Base-by-base conservation (phyloP, 169 alveolate species). In the Plasmodium ovale region DNA sequence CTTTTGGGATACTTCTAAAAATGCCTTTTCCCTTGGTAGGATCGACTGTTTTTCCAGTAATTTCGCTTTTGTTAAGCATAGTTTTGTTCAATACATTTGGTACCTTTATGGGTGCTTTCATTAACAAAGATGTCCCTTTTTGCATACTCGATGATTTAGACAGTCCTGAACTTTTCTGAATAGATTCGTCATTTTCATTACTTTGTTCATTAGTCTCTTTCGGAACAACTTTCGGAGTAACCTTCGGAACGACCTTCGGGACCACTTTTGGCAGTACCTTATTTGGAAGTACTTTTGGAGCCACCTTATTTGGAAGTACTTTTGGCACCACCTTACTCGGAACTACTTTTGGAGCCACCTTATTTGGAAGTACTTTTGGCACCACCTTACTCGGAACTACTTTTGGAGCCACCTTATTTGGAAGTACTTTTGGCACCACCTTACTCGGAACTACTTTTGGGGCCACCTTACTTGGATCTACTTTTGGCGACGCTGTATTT, bases 241-340 rank as follows among this genome's bases (percentile, higher is more conserved):
- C 89, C 51, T 79, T 79, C 9, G 14, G 14, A 16, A 21, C 2
- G 23, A 3, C 1, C n/a, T n/a, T n/a, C n/a, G n/a, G n/a, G n/a
- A n/a, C n/a, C n/a, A n/a, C n/a, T n/a, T n/a, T n/a, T n/a, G n/a
- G n/a, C n/a, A n/a, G n/a, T n/a, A n/a, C n/a, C n/a, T n/a, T n/a
- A n/a, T n/a, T n/a, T n/a, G n/a, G n/a, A n/a, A n/a, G 31, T 16
- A 25, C 29, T 54, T 79, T 79, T 69, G 89, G 23, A 31, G 19
- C 82, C 33, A 31, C 79, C 51, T 79, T 79, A 68, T 47, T 33
- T 79, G 89, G 89, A 16, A 79, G n/a, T n/a, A n/a, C n/a, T n/a
- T n/a, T n/a, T n/a, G n/a, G n/a, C n/a, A n/a, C n/a, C n/a, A n/a
- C n/a, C n/a, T n/a, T n/a, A n/a, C n/a, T n/a, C n/a, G n/a, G n/a